Evolutionary conservation across 495 filamentous ascomycete species (phyloP), one percentile per base, ranked within the genome.

Genomic region (Hypoxylon intermedium): DNA sequence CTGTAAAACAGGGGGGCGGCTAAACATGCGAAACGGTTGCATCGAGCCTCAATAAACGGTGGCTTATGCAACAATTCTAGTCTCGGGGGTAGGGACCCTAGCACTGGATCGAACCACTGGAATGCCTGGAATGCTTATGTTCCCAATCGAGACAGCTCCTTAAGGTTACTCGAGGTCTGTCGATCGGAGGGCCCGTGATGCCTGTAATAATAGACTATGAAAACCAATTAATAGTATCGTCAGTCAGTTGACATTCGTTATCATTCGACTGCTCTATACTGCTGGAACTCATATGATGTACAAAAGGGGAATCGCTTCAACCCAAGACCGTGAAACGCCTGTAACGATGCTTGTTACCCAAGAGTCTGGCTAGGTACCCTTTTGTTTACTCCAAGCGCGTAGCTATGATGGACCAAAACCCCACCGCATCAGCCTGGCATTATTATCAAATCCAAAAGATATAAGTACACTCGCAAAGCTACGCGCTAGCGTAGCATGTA

Each of bases 401-500:
- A 40, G 37, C 21, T 44, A 31, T 37, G 51, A 56, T 30, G 46
- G n/a, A 26, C 3, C 24, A 16, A 37, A 41, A 12, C 38, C 5
- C 36, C 15, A n/a, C 15, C 24, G 24, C 21, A 40, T 37, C n/a
- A 42, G n/a, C 21, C 30, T 4, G 24, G 4, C 16, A 16, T 31
- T 46, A 46, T 60, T 46, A 52, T 16, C 34, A 52, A 52, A 33
- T 55, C 44, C 38, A 38, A 51, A 23, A 31, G 13, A 49, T 26
- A 55, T 49, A 56, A 28, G 31, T 30, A 47, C 21, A 47, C 40
- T 46, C 26, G 7, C 18, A 42, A 6, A 49, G 7, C 4, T 51
- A 23, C 40, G 21, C 37, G 26, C 44, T 63, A 77, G 33, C 73
- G 71, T 12, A 84, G 52, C 82, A 84, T 84, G 54, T 83, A 84